Evolutionary conservation across 441 rosid genomes (phyloP).

Genomic region (Dalechampia spathulata): DNA sequence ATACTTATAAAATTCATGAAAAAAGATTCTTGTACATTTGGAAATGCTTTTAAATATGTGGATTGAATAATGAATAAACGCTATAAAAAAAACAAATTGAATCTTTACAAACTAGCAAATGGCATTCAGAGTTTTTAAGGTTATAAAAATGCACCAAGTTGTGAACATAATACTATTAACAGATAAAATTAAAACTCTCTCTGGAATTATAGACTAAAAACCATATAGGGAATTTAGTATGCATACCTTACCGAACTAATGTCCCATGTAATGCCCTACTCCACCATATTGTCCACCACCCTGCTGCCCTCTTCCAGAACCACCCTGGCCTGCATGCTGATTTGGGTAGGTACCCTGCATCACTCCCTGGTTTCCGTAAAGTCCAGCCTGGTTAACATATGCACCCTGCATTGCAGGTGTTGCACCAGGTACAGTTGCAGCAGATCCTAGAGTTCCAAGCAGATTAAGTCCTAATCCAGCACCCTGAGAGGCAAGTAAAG

Average conservation of each 20-base stretch:
- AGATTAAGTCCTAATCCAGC: constrained; percentile 69
- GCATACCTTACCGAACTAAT: constrained; percentile 24
- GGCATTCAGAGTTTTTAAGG: background rate
- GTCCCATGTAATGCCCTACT: constrained; percentile 41
- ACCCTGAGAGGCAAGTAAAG: constrained; percentile 76
- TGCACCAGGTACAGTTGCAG: constrained; percentile 33
- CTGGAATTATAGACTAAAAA: background rate
- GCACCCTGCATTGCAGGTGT: constrained; percentile 24
- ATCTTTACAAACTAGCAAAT: too few species aligned
- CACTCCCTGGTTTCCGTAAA: constrained; percentile 34
- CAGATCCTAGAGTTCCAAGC: constrained; percentile 50
- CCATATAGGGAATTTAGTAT: background rate
- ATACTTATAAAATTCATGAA: too few species aligned
- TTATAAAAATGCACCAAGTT: background rate
- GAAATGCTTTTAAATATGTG: too few species aligned
- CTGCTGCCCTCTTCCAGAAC: constrained; percentile 34
- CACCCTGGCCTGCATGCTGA: constrained; percentile 36
- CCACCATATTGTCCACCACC: constrained; percentile 34
- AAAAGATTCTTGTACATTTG: too few species aligned
- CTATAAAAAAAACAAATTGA: too few species aligned
- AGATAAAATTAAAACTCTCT: background rate
- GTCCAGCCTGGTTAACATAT: constrained; percentile 45
- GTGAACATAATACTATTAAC: background rate
- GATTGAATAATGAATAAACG: too few species aligned
- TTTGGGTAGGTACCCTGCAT: constrained; percentile 30